phyloP scores from a whole-genome alignment of 495 filamentous ascomycete genomes.

The Rusavskia elegans region DNA sequence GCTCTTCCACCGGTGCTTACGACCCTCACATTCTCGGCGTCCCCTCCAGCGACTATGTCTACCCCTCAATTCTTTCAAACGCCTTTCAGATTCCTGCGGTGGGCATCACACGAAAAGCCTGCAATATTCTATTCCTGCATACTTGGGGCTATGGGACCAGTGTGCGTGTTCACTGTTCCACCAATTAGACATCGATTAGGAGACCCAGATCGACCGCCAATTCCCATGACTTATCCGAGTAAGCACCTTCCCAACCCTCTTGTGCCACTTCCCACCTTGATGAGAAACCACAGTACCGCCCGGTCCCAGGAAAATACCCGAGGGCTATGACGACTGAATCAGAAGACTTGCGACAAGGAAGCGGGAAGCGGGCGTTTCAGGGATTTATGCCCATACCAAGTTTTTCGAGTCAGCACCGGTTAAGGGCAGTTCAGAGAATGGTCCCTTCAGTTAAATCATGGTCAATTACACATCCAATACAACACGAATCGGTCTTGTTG shows the following conservation, averaged over 20 bases:
- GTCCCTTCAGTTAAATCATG: no score
- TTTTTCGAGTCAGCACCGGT: no score
- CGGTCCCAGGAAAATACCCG: constrained; percentile 52
- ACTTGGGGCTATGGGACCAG: constrained; percentile 56
- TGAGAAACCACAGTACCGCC: constrained; percentile 43
- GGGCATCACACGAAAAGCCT: constrained; percentile 72
- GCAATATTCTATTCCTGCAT: constrained; percentile 73
- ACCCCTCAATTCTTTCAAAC: constrained; percentile 66
- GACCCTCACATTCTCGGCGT: no score
- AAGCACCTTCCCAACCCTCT: not conserved
- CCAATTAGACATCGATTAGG: constrained; percentile 53
- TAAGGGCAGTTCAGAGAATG: no score
- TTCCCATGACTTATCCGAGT: constrained; percentile 90
- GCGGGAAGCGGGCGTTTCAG: not conserved
- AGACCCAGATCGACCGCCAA: constrained; percentile 47
- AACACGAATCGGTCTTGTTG: no score
- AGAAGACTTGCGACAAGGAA: not conserved
- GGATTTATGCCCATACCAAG: no score
- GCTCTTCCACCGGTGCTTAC: no score
- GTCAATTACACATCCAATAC: no score
- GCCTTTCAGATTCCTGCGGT: constrained; percentile 71
- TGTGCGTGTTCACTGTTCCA: constrained; percentile 48
- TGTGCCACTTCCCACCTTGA: not conserved
- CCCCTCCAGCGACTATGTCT: constrained; percentile 29
- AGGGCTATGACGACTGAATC: constrained; percentile 57